A percentile compares a stretch with the other conserved stretches of the same genome.
Evolutionary conservation across 257 asterid genomes (phyloP).

Genomic region (Solanum chiquidenum): DNA sequence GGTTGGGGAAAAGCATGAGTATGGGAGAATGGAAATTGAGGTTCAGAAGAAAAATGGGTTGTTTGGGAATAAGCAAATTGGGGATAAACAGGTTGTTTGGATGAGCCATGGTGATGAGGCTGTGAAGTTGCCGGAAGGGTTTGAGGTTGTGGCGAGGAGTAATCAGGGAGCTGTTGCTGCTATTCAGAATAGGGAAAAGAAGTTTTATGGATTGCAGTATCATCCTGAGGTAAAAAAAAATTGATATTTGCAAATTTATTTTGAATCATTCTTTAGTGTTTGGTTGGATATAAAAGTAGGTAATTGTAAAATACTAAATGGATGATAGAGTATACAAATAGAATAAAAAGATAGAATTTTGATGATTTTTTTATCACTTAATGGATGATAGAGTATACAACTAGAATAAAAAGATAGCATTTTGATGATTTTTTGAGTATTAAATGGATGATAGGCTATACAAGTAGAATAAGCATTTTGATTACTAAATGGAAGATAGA

Average conservation of each 20-base stretch:
- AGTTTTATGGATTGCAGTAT: conserved; percentile 90
- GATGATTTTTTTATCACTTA: background rate
- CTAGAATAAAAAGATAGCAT: background rate
- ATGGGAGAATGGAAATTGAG: conserved; percentile 86
- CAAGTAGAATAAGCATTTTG: background rate
- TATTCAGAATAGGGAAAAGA: conserved; percentile 41
- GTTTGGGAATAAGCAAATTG: conserved; percentile 55
- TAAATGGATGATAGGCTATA: background rate
- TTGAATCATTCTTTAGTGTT: background rate
- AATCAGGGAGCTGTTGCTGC: conserved; percentile 83
- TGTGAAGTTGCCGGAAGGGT: conserved; percentile 76
- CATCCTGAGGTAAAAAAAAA: conserved; percentile 74
- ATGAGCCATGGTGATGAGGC: conserved; percentile 99
- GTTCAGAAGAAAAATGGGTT: conserved; percentile 34
- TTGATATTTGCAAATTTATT: background rate
- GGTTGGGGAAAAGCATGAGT: conserved; percentile 83
- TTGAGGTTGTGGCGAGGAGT: conserved; percentile 78
- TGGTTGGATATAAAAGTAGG: background rate
- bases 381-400: background rate
- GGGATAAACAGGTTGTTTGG: conserved; percentile 88
- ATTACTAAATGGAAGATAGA: background rate
- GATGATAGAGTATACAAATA: background rate
- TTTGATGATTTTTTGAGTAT: background rate
- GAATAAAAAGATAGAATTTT: background rate
- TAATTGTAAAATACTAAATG: background rate